A percentile compares a stretch with the other conserved stretches of the same genome.
Conservation (phyloP, 495 filamentous ascomycete species). For the Hypoxylon fragiforme region DNA sequence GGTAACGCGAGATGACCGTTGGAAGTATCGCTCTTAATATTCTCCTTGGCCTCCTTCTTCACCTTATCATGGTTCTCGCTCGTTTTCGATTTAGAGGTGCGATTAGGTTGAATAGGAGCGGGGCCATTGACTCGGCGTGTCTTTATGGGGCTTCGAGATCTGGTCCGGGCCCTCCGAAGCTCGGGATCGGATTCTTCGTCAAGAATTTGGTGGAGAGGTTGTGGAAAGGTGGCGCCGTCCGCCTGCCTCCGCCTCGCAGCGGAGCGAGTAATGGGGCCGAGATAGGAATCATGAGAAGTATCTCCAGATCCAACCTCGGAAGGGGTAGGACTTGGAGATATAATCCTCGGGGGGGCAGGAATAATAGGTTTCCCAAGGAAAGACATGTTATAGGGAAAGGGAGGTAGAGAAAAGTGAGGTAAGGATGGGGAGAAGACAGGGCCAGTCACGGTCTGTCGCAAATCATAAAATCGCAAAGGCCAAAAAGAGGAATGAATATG, state of each 20-base stretch:
- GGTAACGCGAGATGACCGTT: constrained; percentile 77
- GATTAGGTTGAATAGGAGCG: constrained; percentile 39
- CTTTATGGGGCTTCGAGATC: constrained; percentile 57
- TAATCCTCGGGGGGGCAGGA: constrained; percentile 70
- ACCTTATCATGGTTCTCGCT: constrained; percentile 17
- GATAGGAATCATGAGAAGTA: constrained; percentile 55
- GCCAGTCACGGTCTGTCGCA: constrained; percentile 57
- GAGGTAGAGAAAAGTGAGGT: constrained; percentile 53
- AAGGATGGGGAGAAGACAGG: constrained; percentile 51
- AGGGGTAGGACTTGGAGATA: constrained; percentile 68
- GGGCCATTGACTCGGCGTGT: constrained; percentile 52
- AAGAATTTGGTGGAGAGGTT: constrained; percentile 39
- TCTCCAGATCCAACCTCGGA: constrained; percentile 58
- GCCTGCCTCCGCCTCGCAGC: constrained; percentile 55
- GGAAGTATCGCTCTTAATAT: constrained; percentile 27
- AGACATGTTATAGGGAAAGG: constrained; percentile 49
- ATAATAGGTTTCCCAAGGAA: constrained; percentile 45
- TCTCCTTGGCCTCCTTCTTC: constrained; percentile 38
- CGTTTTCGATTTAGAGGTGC: constrained; percentile 26
- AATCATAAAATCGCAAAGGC: constrained; percentile 47
- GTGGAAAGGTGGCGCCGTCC: constrained; percentile 38
- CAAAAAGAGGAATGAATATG: constrained; percentile 49
- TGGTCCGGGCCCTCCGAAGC: constrained; percentile 49
- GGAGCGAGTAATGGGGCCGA: constrained; percentile 66
- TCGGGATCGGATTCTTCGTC: constrained; percentile 49